Evolutionary conservation across 306 rosid species (phyloP).

Genomic region (Vigna nakashimae): DNA sequence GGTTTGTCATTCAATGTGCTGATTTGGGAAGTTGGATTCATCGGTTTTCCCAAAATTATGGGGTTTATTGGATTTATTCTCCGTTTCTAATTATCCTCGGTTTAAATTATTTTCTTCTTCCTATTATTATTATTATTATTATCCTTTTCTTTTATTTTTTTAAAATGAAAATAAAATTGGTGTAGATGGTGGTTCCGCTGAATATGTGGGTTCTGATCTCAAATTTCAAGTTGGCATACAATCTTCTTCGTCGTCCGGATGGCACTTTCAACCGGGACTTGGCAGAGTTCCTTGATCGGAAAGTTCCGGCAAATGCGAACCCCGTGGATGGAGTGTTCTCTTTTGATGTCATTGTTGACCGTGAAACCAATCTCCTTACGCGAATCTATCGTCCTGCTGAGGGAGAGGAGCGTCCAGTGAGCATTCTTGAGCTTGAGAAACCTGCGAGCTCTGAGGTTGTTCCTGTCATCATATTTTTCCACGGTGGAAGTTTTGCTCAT

Average conservation of each 20-base stretch:
- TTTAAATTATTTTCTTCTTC: neutral
- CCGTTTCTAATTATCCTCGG: neutral
- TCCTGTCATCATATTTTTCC: constrained; percentile 89
- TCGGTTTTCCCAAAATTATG: neutral
- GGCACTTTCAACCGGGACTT: constrained; percentile 95
- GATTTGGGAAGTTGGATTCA: neutral
- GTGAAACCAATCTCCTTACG: constrained; percentile 64
- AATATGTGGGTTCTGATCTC: constrained; percentile 99
- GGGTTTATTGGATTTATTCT: neutral
- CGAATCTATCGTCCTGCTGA: constrained; percentile 80
- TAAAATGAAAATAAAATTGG: neutral
- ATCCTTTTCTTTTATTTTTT: neutral
- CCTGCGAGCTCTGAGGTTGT: constrained; percentile 66
- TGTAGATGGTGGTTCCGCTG: constrained; percentile 91
- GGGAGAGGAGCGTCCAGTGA: constrained; percentile 53
- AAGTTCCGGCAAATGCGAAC: constrained; percentile 75
- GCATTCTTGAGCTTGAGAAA: constrained; percentile 71
- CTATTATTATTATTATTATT: neutral
- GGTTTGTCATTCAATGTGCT: constrained; percentile 35
- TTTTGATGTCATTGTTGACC: constrained; percentile 85
- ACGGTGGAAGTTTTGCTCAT: constrained; percentile 98
- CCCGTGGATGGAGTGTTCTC: constrained; percentile 84
- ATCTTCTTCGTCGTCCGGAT: constrained; percentile 97
- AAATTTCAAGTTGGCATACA: constrained; percentile 92
- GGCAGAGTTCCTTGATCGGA: constrained; percentile 94